Conservation (phyloP, 2,329 filamentous ascomycete genomes). For the Colletotrichum musicola region DNA sequence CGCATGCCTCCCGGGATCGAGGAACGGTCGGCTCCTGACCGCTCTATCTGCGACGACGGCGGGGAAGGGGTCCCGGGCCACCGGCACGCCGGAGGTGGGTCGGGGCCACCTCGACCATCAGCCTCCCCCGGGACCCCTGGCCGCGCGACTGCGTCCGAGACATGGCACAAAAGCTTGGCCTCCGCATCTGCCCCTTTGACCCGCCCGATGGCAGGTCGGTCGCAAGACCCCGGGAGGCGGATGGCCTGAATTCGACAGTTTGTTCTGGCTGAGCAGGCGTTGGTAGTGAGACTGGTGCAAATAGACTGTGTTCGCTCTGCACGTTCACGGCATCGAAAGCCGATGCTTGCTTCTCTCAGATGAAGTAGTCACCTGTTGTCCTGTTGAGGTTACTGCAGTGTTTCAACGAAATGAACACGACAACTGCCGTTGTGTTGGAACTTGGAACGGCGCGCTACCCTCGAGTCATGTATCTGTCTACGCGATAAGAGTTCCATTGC, state of each 20-base stretch:
- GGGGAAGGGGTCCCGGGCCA: conserved; percentile 13
- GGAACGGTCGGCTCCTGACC: conserved; percentile 12
- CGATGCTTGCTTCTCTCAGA: not conserved
- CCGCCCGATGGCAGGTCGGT: not conserved
- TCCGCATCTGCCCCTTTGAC: conserved; percentile 15
- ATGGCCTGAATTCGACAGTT: not conserved
- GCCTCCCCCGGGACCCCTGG: not conserved
- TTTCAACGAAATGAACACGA: too few species aligned
- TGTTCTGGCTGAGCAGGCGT: not conserved
- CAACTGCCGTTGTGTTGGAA: too few species aligned
- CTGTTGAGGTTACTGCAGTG: too few species aligned
- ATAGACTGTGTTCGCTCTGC: too few species aligned
- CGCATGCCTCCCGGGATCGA: not conserved
- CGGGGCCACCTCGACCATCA: conserved; percentile 2
- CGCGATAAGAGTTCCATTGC: too few species aligned
- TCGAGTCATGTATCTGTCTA: too few species aligned
- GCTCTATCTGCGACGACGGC: conserved; percentile 29
- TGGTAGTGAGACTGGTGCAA: too few species aligned
- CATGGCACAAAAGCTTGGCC: conserved; percentile 33
- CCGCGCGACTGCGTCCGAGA: conserved; percentile 4
- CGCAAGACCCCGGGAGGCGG: not conserved
- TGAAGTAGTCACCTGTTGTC: too few species aligned
- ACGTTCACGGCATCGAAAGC: not conserved
- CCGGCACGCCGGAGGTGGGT: conserved; percentile 4
- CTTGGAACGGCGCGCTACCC: too few species aligned